phyloP scores from a whole-genome alignment of 192 early-diverging fungal genomes.

The Dissophora globulifera region DNA sequence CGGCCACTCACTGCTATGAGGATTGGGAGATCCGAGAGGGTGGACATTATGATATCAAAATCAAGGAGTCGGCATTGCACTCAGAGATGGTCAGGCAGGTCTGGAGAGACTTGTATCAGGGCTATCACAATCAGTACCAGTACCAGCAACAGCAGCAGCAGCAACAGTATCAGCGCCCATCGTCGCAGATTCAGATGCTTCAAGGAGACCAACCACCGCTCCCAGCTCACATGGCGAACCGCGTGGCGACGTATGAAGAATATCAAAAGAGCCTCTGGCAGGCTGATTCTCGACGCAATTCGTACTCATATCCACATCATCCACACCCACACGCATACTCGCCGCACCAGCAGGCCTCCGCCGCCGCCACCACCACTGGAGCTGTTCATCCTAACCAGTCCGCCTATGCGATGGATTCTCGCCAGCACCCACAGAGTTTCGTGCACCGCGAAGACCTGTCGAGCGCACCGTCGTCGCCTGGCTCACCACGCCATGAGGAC shows the following conservation, averaged over 20 bases:
- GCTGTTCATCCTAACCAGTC: no score
- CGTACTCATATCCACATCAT: neutral
- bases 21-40: conserved; percentile 14
- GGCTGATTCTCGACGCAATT: conserved; percentile 5
- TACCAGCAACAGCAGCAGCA: conserved; percentile 22
- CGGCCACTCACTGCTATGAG: neutral
- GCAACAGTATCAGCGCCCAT: neutral
- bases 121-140: conserved; percentile 13
- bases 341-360: no score
- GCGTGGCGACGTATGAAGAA: conserved; percentile 34
- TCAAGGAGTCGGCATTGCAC: conserved; percentile 23
- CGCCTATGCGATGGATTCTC: no score
- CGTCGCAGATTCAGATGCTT: neutral
- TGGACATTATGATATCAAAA: conserved; percentile 7
- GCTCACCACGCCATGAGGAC: conserved; percentile 8
- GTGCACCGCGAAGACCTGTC: conserved; percentile 34
- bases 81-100: conserved; percentile 31
- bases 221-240: conserved; percentile 12
- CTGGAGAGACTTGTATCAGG: conserved; percentile 36
- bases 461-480: conserved; percentile 28
- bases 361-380: no score
- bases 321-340: neutral
- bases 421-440: neutral
- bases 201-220: neutral
- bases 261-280: conserved; percentile 18